Evolutionary conservation across 2,329 filamentous ascomycete species (phyloP).

Genomic region (Fusarium nematophilum): DNA sequence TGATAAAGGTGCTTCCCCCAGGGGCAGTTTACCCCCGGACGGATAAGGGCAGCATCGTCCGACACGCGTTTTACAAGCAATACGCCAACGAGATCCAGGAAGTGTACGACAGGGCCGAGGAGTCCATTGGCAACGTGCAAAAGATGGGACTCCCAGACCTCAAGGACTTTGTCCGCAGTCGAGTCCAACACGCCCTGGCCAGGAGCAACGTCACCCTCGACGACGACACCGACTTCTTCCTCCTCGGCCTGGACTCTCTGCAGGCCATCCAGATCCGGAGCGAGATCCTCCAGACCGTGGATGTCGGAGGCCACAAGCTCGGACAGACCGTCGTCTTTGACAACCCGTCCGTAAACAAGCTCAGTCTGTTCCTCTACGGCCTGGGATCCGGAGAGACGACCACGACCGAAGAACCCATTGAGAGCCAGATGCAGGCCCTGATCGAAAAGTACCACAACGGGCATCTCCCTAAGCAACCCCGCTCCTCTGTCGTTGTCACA

Average conservation of each 20-base stretch:
- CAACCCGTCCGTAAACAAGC: slow-evolving; percentile 58
- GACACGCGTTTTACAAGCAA: slow-evolving; percentile 58
- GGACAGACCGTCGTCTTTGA: slow-evolving; percentile 70
- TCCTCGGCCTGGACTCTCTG: slow-evolving; percentile 66
- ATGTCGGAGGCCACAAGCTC: slow-evolving; percentile 58
- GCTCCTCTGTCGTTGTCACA: slow-evolving; percentile 55
- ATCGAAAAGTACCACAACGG: slow-evolving; percentile 38
- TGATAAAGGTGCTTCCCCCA: slow-evolving; percentile 60
- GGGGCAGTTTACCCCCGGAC: slow-evolving; percentile 60
- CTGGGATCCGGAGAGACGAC: slow-evolving; percentile 50
- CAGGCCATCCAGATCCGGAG: slow-evolving; percentile 67
- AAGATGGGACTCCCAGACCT: slow-evolving; percentile 38
- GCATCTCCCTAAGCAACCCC: background rate
- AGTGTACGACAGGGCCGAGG: slow-evolving; percentile 48
- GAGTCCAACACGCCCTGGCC: slow-evolving; percentile 43
- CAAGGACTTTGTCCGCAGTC: slow-evolving; percentile 47
- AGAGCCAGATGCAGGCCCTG: too few relatives aligned
- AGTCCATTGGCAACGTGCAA: slow-evolving; percentile 29
- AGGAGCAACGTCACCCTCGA: slow-evolving; percentile 37
- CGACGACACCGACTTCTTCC: slow-evolving; percentile 67
- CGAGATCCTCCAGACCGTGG: slow-evolving; percentile 61
- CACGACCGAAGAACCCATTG: background rate
- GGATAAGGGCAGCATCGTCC: slow-evolving; percentile 65
- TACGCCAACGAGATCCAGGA: slow-evolving; percentile 58
- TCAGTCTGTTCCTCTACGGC: slow-evolving; percentile 58